Evolutionary conservation across 495 filamentous ascomycete genomes (phyloP), one percentile per base, ranked within the genome.

Genomic region (Penicillium egyptiacum): DNA sequence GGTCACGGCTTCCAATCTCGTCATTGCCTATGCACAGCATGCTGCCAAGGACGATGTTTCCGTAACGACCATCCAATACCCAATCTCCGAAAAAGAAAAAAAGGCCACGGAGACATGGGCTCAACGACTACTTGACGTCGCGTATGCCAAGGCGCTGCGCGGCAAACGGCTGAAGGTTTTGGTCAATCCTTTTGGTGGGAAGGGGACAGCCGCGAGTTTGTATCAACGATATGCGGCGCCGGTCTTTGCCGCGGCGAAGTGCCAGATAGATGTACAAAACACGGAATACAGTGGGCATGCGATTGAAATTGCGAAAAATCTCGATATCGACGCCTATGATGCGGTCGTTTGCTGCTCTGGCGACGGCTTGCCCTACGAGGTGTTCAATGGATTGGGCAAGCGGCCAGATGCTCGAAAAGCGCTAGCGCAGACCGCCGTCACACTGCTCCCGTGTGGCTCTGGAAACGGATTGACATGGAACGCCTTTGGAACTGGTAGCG

Each of bases 401-500:
- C 86, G 89, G 44, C 61, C 75, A 7, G 87, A 97, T 71, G 91
- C 90, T 23, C 74, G 81, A 44, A 82, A 80, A 46, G 94, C 92
- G 0, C 69, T 98, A 59, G 74, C 75, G 5, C 88, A 88, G 62
- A 69, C 96, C n/a, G 91, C 94, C 9, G 84, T 98, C 10, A 85
- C 87, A n/a, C 85, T 96, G 64, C 78, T 98, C 9, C 94, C 94
- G 9, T 94, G 93, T 66, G 94, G 94, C 7, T 90, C 88, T 44
- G 94, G 93, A 4, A 98, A 98, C 68, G 93, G 91, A 23, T 88
- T 98, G 89, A 88, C 87, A 44, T 89, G 87, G 78, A 97, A 96
- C 62, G 74, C 95, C 33, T 89, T 88, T 50, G 94, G 93, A 2
- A 94, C 90, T 1, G 83, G 86, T 33, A 88, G 84, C 59, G 82